These are phyloP conservation scores for Neopestalotiopsis rosae DNA, from an alignment of 2,329 filamentous ascomycete genomes.

Conservation along the genomic window DNA sequence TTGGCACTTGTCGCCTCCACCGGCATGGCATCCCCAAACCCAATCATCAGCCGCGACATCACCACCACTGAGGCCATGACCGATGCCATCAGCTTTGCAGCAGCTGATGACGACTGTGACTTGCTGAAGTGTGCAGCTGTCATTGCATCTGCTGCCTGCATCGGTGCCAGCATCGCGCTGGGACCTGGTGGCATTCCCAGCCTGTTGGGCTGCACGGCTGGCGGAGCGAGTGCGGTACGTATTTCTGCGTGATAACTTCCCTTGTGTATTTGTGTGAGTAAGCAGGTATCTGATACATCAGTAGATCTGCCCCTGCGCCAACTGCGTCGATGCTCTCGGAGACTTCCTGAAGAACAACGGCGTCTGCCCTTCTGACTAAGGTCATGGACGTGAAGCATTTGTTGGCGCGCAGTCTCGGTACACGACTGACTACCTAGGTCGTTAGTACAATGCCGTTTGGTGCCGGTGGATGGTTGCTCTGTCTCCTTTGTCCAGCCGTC, in stretches of 20 bases:
- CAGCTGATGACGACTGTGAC: not conserved
- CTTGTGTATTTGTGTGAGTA: not conserved
- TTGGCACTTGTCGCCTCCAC: constrained; percentile 3
- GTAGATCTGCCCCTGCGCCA: constrained; percentile 9
- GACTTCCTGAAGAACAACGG: not conserved
- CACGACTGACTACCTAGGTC: not conserved
- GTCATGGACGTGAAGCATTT: not conserved
- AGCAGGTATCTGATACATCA: not conserved
- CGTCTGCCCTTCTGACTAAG: not conserved
- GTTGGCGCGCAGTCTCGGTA: not conserved
- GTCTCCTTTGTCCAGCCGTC: not conserved
- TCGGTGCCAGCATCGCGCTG: not conserved
- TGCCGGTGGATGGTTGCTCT: not conserved
- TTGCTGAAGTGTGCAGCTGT: constrained; percentile 3
- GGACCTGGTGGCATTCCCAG: constrained; percentile 1
- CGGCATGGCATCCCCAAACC: constrained; percentile 6
- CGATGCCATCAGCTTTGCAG: constrained; percentile 5
- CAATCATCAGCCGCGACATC: constrained; percentile 2
- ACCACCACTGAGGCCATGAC: not conserved
- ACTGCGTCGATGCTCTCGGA: not conserved
- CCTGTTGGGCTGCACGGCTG: not conserved
- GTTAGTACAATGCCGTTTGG: not conserved
- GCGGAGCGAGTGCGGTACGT: constrained; percentile 5
- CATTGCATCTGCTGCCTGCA: not conserved
- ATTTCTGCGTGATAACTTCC: not conserved